Evolutionary conservation across 768 basidiomycete genomes (phyloP), one percentile per base, ranked within the genome.

Genomic region (Pulveroboletus ravenelii): DNA sequence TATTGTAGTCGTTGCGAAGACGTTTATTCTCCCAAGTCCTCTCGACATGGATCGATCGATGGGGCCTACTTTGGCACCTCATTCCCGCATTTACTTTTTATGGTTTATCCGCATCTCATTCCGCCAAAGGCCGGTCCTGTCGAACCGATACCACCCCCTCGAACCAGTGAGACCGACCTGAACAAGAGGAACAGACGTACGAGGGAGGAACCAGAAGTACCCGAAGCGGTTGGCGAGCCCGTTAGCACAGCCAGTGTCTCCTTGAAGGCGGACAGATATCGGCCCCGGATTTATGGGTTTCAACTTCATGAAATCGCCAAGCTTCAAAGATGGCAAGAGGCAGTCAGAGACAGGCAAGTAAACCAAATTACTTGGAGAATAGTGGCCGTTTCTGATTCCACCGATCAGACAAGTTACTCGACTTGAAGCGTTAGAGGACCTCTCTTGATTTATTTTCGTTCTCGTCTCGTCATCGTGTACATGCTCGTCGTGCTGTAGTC

Each of bases 1-100:
- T 97, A 93, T 72, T 99, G 96, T 66, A 94, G 93, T 2, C 86
- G 93, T 34, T 99, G 96, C 70, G 95, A 99, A 71, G 96, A 99
- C 71, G 85, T 99, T 59, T 99, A 98, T 71, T 92, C 89, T 0
- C 96, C 96, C 34, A 99, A 99, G 69, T 93, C 90, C 1, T 93
- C 93, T 6, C 82, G 95, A 27, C 96, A 99, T 68, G 95, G 95
- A 43, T 87, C 88, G 34, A 97, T 99, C 65, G 96, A 99, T 66
- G 95, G 96, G 27, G 96, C 96, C 2, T 99, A 95, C 72, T 99
- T 99, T 60, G 96, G 96, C 53, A 95, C 93, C 0, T 96, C 94
- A 1, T 97, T 98, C 75, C 93, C 94, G 0, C 95, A 97, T 67
- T 84, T 99, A 48, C 75, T 97, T 42, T 96, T 94, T 74, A 91